Base-by-base conservation (phyloP, 176 grass and related monocot genomes). In the Oryza glumipatula region DNA sequence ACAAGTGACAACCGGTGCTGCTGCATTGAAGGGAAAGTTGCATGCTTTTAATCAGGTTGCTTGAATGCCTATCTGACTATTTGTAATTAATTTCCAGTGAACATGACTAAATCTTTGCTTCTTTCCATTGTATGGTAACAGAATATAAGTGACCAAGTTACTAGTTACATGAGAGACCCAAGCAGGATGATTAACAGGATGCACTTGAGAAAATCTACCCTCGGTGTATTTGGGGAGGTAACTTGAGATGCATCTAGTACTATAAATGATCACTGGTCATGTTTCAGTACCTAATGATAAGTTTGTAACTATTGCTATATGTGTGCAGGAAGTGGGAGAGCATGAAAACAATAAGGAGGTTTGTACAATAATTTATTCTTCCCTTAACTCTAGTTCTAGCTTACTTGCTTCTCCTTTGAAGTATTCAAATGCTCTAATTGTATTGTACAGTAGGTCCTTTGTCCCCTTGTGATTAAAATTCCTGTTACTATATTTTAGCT, bases 111-210 rank as follows among this genome's bases (percentile, higher is more conserved):
- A 74, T 78, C 16, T 67, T 68, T 69, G 33, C 22, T 47, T 88
- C 52, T 49, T 76, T 67, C 38, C 70, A 16, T 74, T 82, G 48
- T 90, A 30, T 33, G 72, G 74, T 30, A 73, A 73, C 85, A 95
- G 96, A 88, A 94, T 65, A 92, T 95, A 79, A 98, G 91, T 82
- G 88, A 95, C 45, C 93, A 95, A 92, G 93, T 98, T 80, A 70
- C 85, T 86, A 76, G 89, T 74, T 92, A 92, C 69, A 98, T 98
- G 93, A 98, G 96, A 86, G 96, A 95, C 75, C 96, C 96, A 79
- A 98, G 85, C 83, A 90, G 89, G 69, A 95, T 95, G 93, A 89
- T 98, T 89, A 90, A 86, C 70, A 87, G 93, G 80, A 98, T 98
- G 93, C 85, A 95, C 47, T 85, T 94, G 81, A 81, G 60, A 26